A percentile compares a stretch with the other conserved stretches of the same genome.
phyloP scores from a whole-genome alignment of 352 stramenopile genomes.

The Phytophthora quininea region DNA sequence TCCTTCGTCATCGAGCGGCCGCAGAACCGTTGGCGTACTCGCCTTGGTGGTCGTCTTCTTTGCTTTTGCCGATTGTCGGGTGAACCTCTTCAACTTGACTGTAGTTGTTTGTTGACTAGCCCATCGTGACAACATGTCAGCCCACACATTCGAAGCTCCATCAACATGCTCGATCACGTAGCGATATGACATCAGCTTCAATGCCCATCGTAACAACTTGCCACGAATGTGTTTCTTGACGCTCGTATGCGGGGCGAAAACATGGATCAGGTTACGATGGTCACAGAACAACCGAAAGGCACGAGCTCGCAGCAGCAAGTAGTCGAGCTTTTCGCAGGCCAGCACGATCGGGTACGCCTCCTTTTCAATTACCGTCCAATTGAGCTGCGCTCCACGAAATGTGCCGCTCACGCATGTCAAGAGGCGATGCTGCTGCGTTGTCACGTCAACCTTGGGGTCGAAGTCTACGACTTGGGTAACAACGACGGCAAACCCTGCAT shows the following conservation, averaged over 20 bases:
- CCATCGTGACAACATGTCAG: conserved; percentile 14
- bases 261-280: neutral
- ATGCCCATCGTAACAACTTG: neutral
- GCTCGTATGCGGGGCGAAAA: neutral
- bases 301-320: conserved; percentile 6
- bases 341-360: conserved; percentile 4
- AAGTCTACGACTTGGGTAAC: conserved; percentile 4
- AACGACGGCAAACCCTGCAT: conserved; percentile 1
- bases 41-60: neutral
- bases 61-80: neutral
- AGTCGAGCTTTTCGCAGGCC: conserved; percentile 9
- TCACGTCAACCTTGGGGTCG: neutral
- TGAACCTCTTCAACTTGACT: conserved; percentile 2
- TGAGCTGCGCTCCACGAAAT: neutral
- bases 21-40: neutral
- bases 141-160: conserved; percentile 2
- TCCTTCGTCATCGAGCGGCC: conserved; percentile 1
- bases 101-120: neutral
- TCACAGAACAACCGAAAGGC: conserved; percentile 13
- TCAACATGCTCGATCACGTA: conserved; percentile 17
- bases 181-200: conserved; percentile 7
- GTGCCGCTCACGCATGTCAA: neutral
- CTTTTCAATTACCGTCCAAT: neutral
- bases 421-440: conserved; percentile 1
- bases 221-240: conserved; percentile 5